Evolutionary conservation across 2,329 filamentous ascomycete species (phyloP), one percentile per base, ranked within the genome.

Genomic region (Aspergillus puulaauensis): DNA sequence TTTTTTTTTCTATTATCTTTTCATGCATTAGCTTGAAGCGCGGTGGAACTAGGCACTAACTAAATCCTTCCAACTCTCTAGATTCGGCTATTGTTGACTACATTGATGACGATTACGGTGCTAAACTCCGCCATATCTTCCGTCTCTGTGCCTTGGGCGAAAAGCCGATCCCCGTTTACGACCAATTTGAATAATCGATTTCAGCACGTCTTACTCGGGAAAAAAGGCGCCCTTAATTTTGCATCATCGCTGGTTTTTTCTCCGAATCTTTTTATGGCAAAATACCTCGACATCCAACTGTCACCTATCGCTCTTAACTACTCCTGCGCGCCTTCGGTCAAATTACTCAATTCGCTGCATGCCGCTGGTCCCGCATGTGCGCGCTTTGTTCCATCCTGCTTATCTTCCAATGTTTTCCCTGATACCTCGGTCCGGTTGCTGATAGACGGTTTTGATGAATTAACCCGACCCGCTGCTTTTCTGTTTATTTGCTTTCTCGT

Each of bases 21-120:
- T 46, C 45, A 27, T 47, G 51, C 50, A 53, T 49, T 40, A 58
- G 56, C 19, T 33, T 33, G 44, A 49, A 24, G 41, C 44, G 39
- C 40, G 33, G 51, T 45, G 50, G 21, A 50, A 45, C 39, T 46
- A 17, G 52, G 54, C 43, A 61, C 65, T 64, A 66, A 61, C 23
- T 33, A 31, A 47, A 53, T 43, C 52, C 43, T 51, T 50, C 24
- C 45, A 41, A 44, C 43, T 31, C 31, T 41, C 24, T 57, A 80
- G 78, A 82, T 64, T 80, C 79, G 3, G 79, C 79, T 24, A 79
- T 80, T 43, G 78, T 82, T 5, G 80, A 82, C 63, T 81, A 81
- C 60, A 63, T 77, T 41, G 74, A 76, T 53, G 77, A 79, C 35
- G 79, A 81, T 46, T 73, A 75, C 43, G 73, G 74, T 46, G 76